A percentile compares a stretch with the other conserved stretches of the same genome.
Conservation (phyloP, 2,329 filamentous ascomycete genomes). For the Phyllosticta capitalensis region DNA sequence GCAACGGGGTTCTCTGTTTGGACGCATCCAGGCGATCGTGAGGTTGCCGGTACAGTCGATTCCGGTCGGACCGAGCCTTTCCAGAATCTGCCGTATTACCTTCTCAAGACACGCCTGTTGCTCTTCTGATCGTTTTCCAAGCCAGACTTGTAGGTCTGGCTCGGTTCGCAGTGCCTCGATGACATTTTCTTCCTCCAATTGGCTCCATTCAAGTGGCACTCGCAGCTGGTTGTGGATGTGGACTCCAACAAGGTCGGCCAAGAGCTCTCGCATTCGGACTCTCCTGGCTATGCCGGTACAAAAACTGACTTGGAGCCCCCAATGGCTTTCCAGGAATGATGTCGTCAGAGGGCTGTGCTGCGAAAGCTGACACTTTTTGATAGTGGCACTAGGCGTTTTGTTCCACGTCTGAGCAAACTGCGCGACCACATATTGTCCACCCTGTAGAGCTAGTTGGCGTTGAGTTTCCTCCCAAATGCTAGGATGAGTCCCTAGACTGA, state of each 20-base stretch:
- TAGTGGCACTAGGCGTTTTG: slow-evolving; percentile 8
- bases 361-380: slow-evolving; percentile 6
- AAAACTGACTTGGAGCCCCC: slow-evolving; percentile 17
- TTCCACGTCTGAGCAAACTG: slow-evolving; percentile 1
- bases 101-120: background rate
- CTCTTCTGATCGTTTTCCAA: background rate
- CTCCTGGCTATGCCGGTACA: slow-evolving; percentile 17
- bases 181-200: background rate
- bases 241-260: slow-evolving; percentile 13
- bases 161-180: background rate
- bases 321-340: slow-evolving; percentile 10
- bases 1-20: background rate
- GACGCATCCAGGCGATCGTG: background rate
- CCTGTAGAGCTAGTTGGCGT: slow-evolving; percentile 11
- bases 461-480: slow-evolving; percentile 1
- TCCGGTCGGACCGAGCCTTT: background rate
- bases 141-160: background rate
- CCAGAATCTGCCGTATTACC: background rate
- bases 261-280: slow-evolving; percentile 13
- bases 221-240: background rate
- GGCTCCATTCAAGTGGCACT: background rate
- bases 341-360: slow-evolving; percentile 3
- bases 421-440: slow-evolving; percentile 9
- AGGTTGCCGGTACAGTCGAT: background rate
- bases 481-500: background rate